Base-by-base conservation (phyloP, 2,329 filamentous ascomycete species). In the Ophiocordyceps camponoti-saundersi region DNA sequence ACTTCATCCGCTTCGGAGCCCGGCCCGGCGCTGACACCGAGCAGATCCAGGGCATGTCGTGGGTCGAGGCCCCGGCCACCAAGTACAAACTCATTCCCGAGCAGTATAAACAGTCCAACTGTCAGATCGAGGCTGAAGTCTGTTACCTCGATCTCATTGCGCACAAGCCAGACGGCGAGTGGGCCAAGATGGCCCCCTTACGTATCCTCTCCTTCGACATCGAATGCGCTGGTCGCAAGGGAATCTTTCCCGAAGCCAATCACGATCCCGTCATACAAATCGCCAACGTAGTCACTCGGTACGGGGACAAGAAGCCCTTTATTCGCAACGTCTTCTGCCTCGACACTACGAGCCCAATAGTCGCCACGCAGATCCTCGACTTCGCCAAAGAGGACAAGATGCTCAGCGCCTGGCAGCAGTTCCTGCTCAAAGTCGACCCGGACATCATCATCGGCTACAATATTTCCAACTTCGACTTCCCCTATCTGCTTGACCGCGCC, bases 391-490 rank as follows among this genome's bases (percentile, higher is more conserved):
- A 98, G 61, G 79, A 83, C 47, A 79, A 88, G 50, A 92, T 98
- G 89, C 71, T 98, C n/a, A 79, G 82, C 65, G 79, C 80, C 41
- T 98, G 92, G 92, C 81, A 85, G 57, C 75, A 93, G 49, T 98
- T 98, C 53, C 64, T 98, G 16, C 74, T 93, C 55, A 79, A 86
- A 56, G 86, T 92, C 1, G 92, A 98, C 54, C 90, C 92, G 0
- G 92, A 98, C 65, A 85, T 98, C 53, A 95, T 98, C 57, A 98
- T 93, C 47, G 92, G 92, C 43, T 98, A 98, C 79, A 98, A 98
- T 63, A 98, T 94, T 66, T 71, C 85, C 59, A 98, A 98, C 66
- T 98, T 98, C 65, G 92, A 98, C 69, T 96, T 98, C 53, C 90
- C 90, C 0, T 98, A 98, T 59, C 75, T 98, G 0, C 72, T 98